Conservation (phyloP, 2,329 filamentous ascomycete species). For the Scedosporium dehoogii region DNA sequence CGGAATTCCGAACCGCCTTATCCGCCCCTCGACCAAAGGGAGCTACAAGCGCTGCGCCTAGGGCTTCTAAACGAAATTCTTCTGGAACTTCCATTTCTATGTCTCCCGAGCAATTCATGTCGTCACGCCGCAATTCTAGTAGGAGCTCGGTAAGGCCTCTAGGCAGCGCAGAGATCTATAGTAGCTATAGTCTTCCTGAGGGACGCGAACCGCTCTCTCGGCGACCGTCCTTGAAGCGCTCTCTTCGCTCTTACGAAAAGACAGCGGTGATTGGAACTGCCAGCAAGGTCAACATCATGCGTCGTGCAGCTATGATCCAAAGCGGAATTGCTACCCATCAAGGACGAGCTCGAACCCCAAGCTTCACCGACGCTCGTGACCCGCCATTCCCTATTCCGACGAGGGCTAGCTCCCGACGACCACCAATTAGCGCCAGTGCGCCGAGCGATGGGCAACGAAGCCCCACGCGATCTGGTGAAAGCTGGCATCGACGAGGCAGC, state of each 20-base stretch:
- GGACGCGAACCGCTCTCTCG: constrained; percentile 10
- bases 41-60: constrained; percentile 15
- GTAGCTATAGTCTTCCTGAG: constrained; percentile 29
- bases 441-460: constrained; percentile 66
- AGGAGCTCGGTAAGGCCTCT: constrained; percentile 23
- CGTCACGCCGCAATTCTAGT: constrained; percentile 17
- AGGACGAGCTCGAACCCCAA: constrained; percentile 55
- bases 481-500: constrained; percentile 43
- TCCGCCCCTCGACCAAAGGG: constrained; percentile 41
- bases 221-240: constrained; percentile 22
- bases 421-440: constrained; percentile 53
- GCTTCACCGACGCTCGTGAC: constrained; percentile 44
- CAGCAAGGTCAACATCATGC: constrained; percentile 53
- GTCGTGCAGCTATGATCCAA: constrained; percentile 70
- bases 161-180: constrained; percentile 33
- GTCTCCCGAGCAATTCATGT: constrained; percentile 32
- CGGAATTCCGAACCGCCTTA: constrained; percentile 56
- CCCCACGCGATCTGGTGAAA: constrained; percentile 53
- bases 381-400: constrained; percentile 91
- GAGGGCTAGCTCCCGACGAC: constrained; percentile 74
- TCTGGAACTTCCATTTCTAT: constrained; percentile 22
- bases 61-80: constrained; percentile 31
- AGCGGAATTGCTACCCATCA: constrained; percentile 64
- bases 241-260: constrained; percentile 27
- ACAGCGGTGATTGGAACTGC: constrained; percentile 23